Evolutionary conservation across 371 early-diverging fungal genomes (phyloP), one percentile per base, ranked within the genome.

Genomic region (Apophysomyces variabilis): DNA sequence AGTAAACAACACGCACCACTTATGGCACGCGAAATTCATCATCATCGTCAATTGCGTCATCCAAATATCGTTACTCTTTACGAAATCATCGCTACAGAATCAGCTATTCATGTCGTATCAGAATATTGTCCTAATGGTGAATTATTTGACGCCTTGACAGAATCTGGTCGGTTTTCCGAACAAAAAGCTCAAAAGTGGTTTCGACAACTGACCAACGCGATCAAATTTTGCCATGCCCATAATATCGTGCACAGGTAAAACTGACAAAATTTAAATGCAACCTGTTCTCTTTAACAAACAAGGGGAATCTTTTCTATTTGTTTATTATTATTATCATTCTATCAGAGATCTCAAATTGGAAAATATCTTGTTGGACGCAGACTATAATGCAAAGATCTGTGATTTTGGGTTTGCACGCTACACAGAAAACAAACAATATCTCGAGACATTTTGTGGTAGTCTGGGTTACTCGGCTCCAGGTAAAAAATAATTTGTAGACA

Each of bases 321-420:
- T 54, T 54, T 43, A 58, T 16, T 47, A 41, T 37, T 41, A 11
- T 5, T 14, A 26, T 11, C 16, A 37, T 58, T 8, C 32, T 44
- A 36, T 43, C 60, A 89, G 92, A 56, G 95, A 95, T 75, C 81
- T 95, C 64, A 95, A 95, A 70, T 82, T 95, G 32, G 94, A 95
- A 73, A 95, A 95, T 74, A 88, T 95, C 50, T 72, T 95, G 41
- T 77, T 95, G 47, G 92, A 90, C 67, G 74, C 84, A 37, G 82
- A 93, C 58, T 76, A 89, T 66, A 85, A 89, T 61, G 85, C 91
- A 69, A 96, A 95, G 72, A 78, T 96, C 45, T 90, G 90, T 58
- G 96, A 96, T 78, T 95, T 96, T 84, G 96, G 96, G 18, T 94
- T 96, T 80, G 92, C 94, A 50, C 81, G 91, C 11, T 85, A 88